Conservation (phyloP, 805 yeast species). For the Starmerella kuoi region DNA sequence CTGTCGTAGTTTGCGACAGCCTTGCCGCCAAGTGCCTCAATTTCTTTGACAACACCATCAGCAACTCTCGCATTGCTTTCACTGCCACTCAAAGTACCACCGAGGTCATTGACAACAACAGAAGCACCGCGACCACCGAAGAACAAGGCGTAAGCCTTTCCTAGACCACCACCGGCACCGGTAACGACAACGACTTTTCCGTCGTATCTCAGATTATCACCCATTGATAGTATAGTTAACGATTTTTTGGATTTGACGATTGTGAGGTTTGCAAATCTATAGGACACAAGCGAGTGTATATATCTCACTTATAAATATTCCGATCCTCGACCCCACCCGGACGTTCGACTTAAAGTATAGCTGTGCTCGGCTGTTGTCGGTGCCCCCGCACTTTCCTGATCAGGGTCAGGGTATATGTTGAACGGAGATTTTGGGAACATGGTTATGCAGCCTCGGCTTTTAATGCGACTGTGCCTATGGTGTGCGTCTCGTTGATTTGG, state of each 20-base stretch:
- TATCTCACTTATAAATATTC: too few species aligned
- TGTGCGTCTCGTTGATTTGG: too few species aligned
- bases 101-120: slow-evolving; percentile 89
- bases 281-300: too few species aligned
- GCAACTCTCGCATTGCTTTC: slow-evolving; percentile 56
- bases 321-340: too few species aligned
- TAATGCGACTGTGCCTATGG: too few species aligned
- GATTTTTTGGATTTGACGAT: not conserved
- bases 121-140: slow-evolving; percentile 86
- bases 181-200: slow-evolving; percentile 86
- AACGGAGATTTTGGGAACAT: too few species aligned
- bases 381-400: too few species aligned
- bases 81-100: slow-evolving; percentile 72
- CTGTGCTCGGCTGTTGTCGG: too few species aligned
- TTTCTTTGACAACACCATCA: slow-evolving; percentile 79
- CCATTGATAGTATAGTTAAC: slow-evolving; percentile 8
- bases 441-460: too few species aligned
- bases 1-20: slow-evolving; percentile 95
- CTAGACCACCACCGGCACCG: slow-evolving; percentile 97
- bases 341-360: too few species aligned
- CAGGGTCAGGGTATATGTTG: too few species aligned
- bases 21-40: slow-evolving; percentile 57
- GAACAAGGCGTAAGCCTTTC: slow-evolving; percentile 74
- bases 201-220: slow-evolving; percentile 40
- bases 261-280: not conserved